phyloP scores from a whole-genome alignment of 2,329 filamentous ascomycete genomes.

The Penicillium frequentans region DNA sequence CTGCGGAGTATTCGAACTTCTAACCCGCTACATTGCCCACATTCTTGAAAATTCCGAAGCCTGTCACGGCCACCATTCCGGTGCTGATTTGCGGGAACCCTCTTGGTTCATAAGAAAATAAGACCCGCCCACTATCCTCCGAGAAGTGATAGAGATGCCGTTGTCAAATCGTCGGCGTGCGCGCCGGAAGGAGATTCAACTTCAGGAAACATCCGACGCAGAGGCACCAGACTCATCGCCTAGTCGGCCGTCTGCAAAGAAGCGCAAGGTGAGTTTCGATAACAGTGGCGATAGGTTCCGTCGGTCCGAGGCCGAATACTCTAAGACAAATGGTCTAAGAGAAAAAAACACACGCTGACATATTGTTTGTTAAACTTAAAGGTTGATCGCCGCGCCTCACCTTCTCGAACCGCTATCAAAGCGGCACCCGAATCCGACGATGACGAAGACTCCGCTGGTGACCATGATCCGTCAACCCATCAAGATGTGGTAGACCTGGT shows the following conservation, averaged over 20 bases:
- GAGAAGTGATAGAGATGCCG: conserved; percentile 34
- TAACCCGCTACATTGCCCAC: conserved; percentile 1
- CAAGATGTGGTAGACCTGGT: conserved; percentile 49
- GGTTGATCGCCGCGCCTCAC: conserved; percentile 37
- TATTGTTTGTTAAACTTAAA: conserved; percentile 9
- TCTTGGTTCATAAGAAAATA: neutral
- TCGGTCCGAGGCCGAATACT: conserved; percentile 9
- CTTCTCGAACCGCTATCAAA: conserved; percentile 32
- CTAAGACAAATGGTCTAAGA: conserved; percentile 2
- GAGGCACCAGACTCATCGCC: conserved; percentile 51
- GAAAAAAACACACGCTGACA: conserved; percentile 9
- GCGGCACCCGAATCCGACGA: conserved; percentile 38
- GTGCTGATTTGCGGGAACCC: neutral
- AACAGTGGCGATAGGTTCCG: neutral
- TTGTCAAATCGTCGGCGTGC: conserved; percentile 46
- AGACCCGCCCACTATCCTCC: neutral
- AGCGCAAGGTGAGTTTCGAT: conserved; percentile 45
- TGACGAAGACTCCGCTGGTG: conserved; percentile 40
- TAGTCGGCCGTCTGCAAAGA: conserved; percentile 47
- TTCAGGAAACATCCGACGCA: conserved; percentile 46
- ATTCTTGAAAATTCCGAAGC: conserved; percentile 6
- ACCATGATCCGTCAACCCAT: conserved; percentile 43
- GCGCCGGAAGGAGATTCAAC: conserved; percentile 47
- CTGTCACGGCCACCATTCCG: neutral
- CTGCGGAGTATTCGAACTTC: conserved; percentile 8